These are phyloP conservation scores for Hsuehochloa calcarea DNA, from an alignment of 176 grass and related monocot species.

Conservation along the genomic window DNA sequence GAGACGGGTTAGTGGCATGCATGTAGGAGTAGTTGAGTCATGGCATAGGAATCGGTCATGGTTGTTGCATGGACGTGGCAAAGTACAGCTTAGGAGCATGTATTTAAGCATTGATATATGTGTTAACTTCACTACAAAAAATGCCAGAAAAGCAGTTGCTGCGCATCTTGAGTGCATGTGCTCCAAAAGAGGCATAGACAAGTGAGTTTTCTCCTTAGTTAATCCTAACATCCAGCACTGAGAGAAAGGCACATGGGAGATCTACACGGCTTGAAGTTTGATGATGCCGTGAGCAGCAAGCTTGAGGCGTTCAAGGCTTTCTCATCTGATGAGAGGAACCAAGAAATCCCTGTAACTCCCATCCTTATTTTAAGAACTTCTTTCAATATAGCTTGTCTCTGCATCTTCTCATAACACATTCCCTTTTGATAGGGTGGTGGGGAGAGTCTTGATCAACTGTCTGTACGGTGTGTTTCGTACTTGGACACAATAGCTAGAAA, in stretches of 20 bases:
- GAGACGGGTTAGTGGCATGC: no score
- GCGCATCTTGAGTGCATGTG: no score
- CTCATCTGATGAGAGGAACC: conserved; percentile 31
- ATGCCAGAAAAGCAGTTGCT: no score
- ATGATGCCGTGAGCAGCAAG: conserved; percentile 48
- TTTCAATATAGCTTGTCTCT: neutral
- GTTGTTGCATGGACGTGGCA: no score
- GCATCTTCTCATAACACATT: neutral
- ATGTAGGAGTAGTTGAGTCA: no score
- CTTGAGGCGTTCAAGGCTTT: conserved; percentile 55
- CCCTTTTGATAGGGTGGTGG: conserved; percentile 54
- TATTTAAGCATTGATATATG: no score
- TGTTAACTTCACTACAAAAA: no score
- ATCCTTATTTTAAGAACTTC: neutral
- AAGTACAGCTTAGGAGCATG: no score
- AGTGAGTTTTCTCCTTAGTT: no score
- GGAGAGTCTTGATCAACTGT: conserved; percentile 56
- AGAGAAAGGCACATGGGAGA: conserved; percentile 76
- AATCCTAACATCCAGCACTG: no score
- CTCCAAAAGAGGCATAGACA: no score
- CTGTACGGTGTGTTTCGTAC: conserved; percentile 47
- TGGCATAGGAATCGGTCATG: no score
- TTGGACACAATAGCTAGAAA: conserved; percentile 44
- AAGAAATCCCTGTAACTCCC: conserved; percentile 59
- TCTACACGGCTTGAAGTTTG: conserved; percentile 54